Percentiles rank a stretch among this genome's conserved stretches.
Evolutionary conservation across 1,284 basidiomycete genomes (phyloP).

Genomic region (Ganoderma multipileum): DNA sequence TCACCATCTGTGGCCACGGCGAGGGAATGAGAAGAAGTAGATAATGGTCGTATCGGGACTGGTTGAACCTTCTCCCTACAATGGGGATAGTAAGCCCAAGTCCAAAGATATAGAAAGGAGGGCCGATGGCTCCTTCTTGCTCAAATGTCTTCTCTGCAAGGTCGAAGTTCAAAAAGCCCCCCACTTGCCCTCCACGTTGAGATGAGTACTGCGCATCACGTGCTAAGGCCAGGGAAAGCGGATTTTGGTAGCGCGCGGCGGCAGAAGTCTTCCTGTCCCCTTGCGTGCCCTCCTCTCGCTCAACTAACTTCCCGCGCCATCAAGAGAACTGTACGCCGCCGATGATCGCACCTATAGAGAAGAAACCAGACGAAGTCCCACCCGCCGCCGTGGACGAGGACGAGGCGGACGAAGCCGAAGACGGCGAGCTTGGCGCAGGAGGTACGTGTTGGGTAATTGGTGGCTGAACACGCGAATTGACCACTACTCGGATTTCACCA

Average conservation of each 20-base stretch:
- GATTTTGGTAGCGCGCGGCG: neutral
- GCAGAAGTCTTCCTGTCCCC: neutral
- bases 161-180: neutral
- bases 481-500: neutral
- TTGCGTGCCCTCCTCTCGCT: neutral
- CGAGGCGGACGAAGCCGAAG: slow-evolving; percentile 41
- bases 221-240: neutral
- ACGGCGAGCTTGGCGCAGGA: slow-evolving; percentile 34
- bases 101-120: neutral
- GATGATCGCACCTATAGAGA: slow-evolving; percentile 28
- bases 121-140: neutral
- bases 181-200: neutral
- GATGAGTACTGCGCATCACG: neutral
- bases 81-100: neutral
- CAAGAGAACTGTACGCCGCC: neutral
- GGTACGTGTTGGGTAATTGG: slow-evolving; percentile 16
- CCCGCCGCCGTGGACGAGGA: slow-evolving; percentile 34
- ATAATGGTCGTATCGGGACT: neutral
- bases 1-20: too few species aligned
- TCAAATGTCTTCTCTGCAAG: neutral
- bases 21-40: neutral
- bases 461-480: neutral
- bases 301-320: neutral
- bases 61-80: neutral
- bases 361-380: slow-evolving; percentile 33